Evolutionary conservation across 1,284 basidiomycete genomes (phyloP), one percentile per base, ranked within the genome.

Genomic region (Trametes sp.): DNA sequence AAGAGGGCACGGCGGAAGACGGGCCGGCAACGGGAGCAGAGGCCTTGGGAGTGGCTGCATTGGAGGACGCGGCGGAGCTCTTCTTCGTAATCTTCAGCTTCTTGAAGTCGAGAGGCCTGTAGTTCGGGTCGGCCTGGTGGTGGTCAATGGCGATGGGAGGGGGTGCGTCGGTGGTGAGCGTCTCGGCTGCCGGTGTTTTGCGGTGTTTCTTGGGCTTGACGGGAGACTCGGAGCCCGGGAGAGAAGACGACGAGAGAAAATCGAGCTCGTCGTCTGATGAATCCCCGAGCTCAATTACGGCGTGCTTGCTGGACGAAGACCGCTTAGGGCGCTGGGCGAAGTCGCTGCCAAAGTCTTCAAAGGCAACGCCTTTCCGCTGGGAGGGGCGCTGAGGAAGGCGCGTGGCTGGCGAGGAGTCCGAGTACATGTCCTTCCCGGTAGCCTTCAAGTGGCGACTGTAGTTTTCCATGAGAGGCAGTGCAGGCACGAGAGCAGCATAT

Each of bases 311-410:
- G 21, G 62, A 64, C 21, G 52, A 35, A 16, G 38, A 11, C 6
- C 31, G 31, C 6, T 28, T 33, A 31, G 45, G 45, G 29, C 53
- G 35, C 26, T 48, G 45, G 54, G 14, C 52, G 44, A 73, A 73
- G 58, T 65, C 67, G 58, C 66, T 72, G 5, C 70, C 69, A 26
- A 69, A 46, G 57, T 71, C 69, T 33, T 68, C 66, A 28, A 61
- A 70, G 13, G 57, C 60, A 10, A 42, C 42, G 2, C 67, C 67
- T 19, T 21, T 46, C 6, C 7, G 31, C 33, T 55, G 61, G 5
- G 69, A 56, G 23, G 63, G 65, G 31, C 65, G 65, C 33, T 63
- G 46, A 1, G 62, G 35, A 13, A 64, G 41, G 7, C 70, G 68
- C 23, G 69, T 63, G 21, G 54, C 59, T 28, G 45, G 16, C 28